Base-by-base conservation (phyloP, 2,329 filamentous ascomycete species). In the Lecanicillium sp. region DNA sequence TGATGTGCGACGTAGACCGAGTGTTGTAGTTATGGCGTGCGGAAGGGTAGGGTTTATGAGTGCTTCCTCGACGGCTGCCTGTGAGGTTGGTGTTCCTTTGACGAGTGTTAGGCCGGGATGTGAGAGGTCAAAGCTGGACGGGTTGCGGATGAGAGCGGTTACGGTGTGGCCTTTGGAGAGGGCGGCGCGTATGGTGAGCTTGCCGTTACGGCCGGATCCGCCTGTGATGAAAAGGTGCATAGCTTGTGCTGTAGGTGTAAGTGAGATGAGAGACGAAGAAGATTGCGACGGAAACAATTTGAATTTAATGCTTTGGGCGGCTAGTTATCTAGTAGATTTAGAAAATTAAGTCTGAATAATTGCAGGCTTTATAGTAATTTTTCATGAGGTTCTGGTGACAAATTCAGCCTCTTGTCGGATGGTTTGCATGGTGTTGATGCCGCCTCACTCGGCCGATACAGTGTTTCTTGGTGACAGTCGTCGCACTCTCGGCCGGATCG, bases 211-310 rank as follows among this genome's bases (percentile, higher is more conserved):
- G 30, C 70, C 69, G 29, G 55, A 65, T 40, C 58, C 69, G 27
- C 68, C 68, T 28, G 72, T 51, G 41, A 71, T 49, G 43, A 73
- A 62, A 44, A 72, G 45, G 33, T 65, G 64, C 62, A 69, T 66
- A 27, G 12, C 3, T 5, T 15, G 16, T 13, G 12, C 9, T 30
- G 14, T 36, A 29, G 11, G 29, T 30, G 29, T 6, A 30, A 30
- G 5, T 30, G 29, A 13, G 29, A 30, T 30, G 6, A 15, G 29
- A 30, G 11, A n/a, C 5, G 29, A n/a, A n/a, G n/a, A n/a, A n/a
- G n/a, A n/a, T n/a, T n/a, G n/a, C n/a, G n/a, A 28, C 8, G 8
- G 8, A 13, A 28, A 17, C 31, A 19, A 29, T 2, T 29, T 14
- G 16, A 18, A 29, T 29, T 11, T 13, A 9, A 15, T 38, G 38